Evolutionary conservation across 1,284 basidiomycete species (phyloP).

Genomic region (Pseudomicrostroma phylloplanum): DNA sequence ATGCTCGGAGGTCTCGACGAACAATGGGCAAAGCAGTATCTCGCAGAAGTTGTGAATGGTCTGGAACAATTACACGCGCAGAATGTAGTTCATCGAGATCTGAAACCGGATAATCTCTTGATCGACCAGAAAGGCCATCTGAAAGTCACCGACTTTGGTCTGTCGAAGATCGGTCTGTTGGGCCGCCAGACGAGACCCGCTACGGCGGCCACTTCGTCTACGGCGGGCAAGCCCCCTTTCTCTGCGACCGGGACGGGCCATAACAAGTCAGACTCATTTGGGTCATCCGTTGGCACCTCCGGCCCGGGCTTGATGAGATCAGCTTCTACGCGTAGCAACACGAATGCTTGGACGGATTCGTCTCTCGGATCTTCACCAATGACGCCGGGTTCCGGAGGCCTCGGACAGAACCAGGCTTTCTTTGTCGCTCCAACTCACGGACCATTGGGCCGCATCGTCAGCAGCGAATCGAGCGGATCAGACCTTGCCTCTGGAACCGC

Average conservation of each 20-base stretch:
- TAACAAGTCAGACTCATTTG: slow-evolving; percentile 9
- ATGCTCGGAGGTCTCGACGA: slow-evolving; percentile 85
- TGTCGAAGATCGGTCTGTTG: slow-evolving; percentile 91
- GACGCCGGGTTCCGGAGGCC: slow-evolving; percentile 26
- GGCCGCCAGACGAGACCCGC: slow-evolving; percentile 66
- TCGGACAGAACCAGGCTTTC: slow-evolving; percentile 21
- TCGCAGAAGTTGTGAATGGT: slow-evolving; percentile 90
- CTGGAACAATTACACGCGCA: slow-evolving; percentile 89
- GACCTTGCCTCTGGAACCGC: slow-evolving; percentile 20
- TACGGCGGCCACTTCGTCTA: slow-evolving; percentile 2
- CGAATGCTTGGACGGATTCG: slow-evolving; percentile 6
- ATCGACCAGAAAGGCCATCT: slow-evolving; percentile 94
- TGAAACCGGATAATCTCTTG: slow-evolving; percentile 95
- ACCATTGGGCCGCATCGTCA: slow-evolving; percentile 11
- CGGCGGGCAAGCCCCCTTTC: slow-evolving; percentile 1
- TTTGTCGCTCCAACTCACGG: slow-evolving; percentile 8
- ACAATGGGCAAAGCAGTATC: slow-evolving; percentile 93
- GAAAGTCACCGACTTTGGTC: slow-evolving; percentile 94
- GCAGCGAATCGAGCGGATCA: slow-evolving; percentile 38
- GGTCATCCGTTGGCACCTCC: slow-evolving; percentile 4
- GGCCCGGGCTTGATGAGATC: not conserved
- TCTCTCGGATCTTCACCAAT: slow-evolving; percentile 7
- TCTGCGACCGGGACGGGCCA: not conserved
- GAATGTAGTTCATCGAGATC: slow-evolving; percentile 93
- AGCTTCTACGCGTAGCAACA: not conserved